Evolutionary conservation across 2,329 filamentous ascomycete species (phyloP).

Genomic region (Lizonia empirigonia): DNA sequence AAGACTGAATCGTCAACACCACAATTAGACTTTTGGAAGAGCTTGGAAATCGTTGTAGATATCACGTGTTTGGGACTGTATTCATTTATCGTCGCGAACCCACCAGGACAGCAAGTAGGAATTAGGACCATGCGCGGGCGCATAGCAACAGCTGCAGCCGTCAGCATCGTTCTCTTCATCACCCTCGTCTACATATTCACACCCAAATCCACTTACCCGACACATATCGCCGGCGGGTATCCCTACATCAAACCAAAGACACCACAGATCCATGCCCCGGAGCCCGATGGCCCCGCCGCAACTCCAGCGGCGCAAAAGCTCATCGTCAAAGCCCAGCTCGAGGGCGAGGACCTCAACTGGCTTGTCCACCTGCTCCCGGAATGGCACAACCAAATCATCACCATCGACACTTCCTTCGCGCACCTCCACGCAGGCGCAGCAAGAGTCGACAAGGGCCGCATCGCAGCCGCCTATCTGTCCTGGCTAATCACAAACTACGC

Average conservation of each 20-base stretch:
- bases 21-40: neutral
- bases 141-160: neutral
- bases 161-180: neutral
- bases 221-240: conserved; percentile 6
- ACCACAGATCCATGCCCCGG: neutral
- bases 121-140: neutral
- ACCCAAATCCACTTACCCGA: neutral
- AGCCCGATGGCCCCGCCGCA: conserved; percentile 1
- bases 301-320: conserved; percentile 5
- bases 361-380: conserved; percentile 11
- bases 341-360: conserved; percentile 26
- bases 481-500: conserved; percentile 36
- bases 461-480: conserved; percentile 31
- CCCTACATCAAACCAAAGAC: conserved; percentile 16
- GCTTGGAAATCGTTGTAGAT: neutral
- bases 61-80: neutral
- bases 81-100: neutral
- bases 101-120: too few species aligned
- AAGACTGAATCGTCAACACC: neutral
- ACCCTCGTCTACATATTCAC: conserved; percentile 1
- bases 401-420: conserved; percentile 20
- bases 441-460: conserved; percentile 26
- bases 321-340: conserved; percentile 21
- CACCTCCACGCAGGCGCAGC: conserved; percentile 10
- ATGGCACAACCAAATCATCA: conserved; percentile 52